Evolutionary conservation across 129 eudicot species (phyloP), one percentile per base, ranked within the genome.

Genomic region (Helianthus annuus): DNA sequence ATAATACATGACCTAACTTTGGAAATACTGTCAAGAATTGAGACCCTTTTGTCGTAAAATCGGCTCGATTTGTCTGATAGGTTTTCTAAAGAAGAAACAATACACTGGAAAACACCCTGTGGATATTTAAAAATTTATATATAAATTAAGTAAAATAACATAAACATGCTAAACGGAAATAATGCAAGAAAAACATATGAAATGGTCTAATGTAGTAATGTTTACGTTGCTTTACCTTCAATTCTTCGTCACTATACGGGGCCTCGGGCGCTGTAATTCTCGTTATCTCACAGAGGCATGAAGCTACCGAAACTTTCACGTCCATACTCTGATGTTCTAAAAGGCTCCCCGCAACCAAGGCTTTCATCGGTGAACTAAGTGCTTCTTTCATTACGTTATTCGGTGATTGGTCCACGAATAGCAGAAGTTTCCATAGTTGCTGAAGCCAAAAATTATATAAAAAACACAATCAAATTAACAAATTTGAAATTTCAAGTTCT

Each of bases 251-350:
- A 2, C 19, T 77, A 70, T 88, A 95, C 1, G 99, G 99, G 51
- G 99, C 97, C 27, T 95, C 96, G 6, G 99, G 99, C 6, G 99
- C 97, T 11, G 99, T 91, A 44, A 91, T 83, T 79, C 99, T 86
- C 12, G 95, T 95, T 15, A 95, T 95, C 78, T 95, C 99, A 65
- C 94, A 86, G 57, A 95, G 83, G 83, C 99, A 95, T 10, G 94
- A 67, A 17, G 99, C 97, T 24, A 91, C 88, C 3, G 85, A 81
- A 70, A 83, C 96, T 83, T 82, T 85, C 13, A 91, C 97, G 80
- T 91, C 99, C 22, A 19, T 65, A 49, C 85, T 85, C 8, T 87
- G 67, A 80, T 95, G 99, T 76, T 80, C 78, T 69, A 95, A 11
- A 13, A 88, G 88, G n/a, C 77, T 79, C 15, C 77, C 81, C 1